Conservation (phyloP, 306 rosid species). For the Cucurbita moschata region DNA sequence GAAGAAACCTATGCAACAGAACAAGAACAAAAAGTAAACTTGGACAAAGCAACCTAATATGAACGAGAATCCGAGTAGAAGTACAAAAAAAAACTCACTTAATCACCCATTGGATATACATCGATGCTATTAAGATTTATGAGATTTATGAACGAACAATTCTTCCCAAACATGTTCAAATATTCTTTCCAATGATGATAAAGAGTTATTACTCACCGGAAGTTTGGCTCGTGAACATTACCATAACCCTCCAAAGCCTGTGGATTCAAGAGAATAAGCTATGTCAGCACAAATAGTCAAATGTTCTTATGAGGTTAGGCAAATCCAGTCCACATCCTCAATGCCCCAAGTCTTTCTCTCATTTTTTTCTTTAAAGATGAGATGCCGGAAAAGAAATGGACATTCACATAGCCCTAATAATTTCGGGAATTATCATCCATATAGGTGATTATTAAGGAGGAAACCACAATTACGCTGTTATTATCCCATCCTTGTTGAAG, state of each 20-base stretch:
- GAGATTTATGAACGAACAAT: not conserved
- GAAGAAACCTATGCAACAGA: slow-evolving; percentile 21
- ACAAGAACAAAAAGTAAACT: slow-evolving; percentile 4
- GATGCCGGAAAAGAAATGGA: slow-evolving; percentile 50
- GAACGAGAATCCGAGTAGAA: not conserved
- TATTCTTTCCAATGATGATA: not conserved
- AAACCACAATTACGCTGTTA: slow-evolving; percentile 99
- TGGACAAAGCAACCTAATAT: not conserved
- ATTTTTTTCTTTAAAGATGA: slow-evolving; percentile 56
- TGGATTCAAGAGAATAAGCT: slow-evolving; percentile 99
- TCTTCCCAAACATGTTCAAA: not conserved
- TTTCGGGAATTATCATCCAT: slow-evolving; percentile 80
- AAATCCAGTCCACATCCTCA: slow-evolving; percentile 99
- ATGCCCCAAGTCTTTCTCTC: slow-evolving; percentile 80
- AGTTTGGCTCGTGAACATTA: slow-evolving; percentile 72
- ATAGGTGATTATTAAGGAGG: slow-evolving; percentile 98
- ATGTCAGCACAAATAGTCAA: slow-evolving; percentile 91
- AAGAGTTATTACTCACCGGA: slow-evolving; percentile 64
- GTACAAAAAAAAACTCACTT: not conserved
- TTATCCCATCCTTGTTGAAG: slow-evolving; percentile 99
- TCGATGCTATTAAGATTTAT: not conserved
- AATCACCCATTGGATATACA: not conserved
- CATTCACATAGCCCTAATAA: slow-evolving; percentile 73
- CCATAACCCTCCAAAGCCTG: slow-evolving; percentile 99
- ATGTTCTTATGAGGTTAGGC: slow-evolving; percentile 79